Evolutionary conservation across 768 basidiomycete genomes (phyloP).

Genomic region (Chalciporus chontae): DNA sequence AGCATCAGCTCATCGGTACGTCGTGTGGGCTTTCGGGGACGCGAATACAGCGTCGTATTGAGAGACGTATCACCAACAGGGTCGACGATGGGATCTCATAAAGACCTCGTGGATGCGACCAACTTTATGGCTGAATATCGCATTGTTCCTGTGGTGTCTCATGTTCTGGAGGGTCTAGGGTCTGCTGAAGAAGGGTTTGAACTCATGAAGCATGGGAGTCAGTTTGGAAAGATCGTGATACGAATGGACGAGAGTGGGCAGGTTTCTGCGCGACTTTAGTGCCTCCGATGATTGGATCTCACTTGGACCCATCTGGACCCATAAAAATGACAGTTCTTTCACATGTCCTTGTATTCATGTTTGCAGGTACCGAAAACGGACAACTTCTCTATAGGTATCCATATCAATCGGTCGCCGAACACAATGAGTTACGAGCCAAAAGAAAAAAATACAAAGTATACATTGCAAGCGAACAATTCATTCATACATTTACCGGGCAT

Average conservation of each 20-base stretch:
- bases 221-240: constrained; percentile 79
- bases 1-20: constrained; percentile 70
- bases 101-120: constrained; percentile 71
- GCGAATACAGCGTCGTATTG: constrained; percentile 2
- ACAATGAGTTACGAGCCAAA: not conserved
- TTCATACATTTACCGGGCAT: constrained; percentile 18
- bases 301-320: not conserved
- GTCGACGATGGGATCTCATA: constrained; percentile 80
- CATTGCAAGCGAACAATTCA: constrained; percentile 6
- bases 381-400: not conserved
- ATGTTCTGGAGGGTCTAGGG: constrained; percentile 64
- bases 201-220: constrained; percentile 56
- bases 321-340: not conserved
- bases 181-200: constrained; percentile 68
- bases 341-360: not conserved
- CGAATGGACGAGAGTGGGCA: constrained; percentile 33
- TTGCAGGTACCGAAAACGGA: not conserved
- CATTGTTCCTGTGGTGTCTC: constrained; percentile 68
- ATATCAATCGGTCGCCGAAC: not conserved
- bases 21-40: constrained; percentile 4
- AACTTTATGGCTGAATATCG: constrained; percentile 61
- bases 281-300: not conserved
- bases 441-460: constrained; percentile 5
- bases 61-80: constrained; percentile 34
- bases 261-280: constrained; percentile 25